Evolutionary conservation across 2,329 filamentous ascomycete genomes (phyloP), one percentile per base, ranked within the genome.

Genomic region (Penicillium sp.): DNA sequence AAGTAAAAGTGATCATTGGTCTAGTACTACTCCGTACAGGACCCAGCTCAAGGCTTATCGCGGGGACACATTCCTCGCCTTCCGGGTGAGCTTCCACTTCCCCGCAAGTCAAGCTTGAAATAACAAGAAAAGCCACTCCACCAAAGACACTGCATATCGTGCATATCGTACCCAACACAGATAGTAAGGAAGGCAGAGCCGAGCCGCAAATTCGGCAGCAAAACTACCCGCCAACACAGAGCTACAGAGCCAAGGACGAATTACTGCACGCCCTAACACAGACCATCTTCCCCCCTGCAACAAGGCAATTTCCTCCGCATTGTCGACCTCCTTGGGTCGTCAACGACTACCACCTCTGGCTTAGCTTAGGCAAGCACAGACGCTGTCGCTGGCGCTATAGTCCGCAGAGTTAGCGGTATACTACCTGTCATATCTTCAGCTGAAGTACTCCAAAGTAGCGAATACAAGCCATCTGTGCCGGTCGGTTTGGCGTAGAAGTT

Each of bases 401-500:
- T 61, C 21, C 58, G 45, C 34, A 61, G 34, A 5, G 52, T 54
- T n/a, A 61, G 46, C 34, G 52, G 21, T 11, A 52, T 45, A 34
- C 49, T 52, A 32, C 47, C 52, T 6, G 43, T 44, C 48, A 50
- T 53, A 2, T 27, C 43, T 24, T 54, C 46, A 27, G 52, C 53
- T 16, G 52, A 52, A 16, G 27, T 52, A 43, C 54, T 57, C 59
- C 59, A 61, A 7, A 49, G 51, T 9, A 59, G 32, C 11, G 51
- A 49, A 34, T 59, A 61, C 36, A 51, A 38, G 24, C 59, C 59
- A 5, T 43, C 29, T 2, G 44, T 51, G n/a, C 32, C 49, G 10
- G 51, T 47, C 13, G 32, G 47, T 43, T 49, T 51, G 2, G 54
- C 59, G 13, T 59, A 61, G n/a, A 61, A 61, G n/a, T 39, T 59